Percentiles rank a stretch among this genome's conserved stretches.
Evolutionary conservation across 148 eudicot species (phyloP).

Genomic region (Cornus controversa): DNA sequence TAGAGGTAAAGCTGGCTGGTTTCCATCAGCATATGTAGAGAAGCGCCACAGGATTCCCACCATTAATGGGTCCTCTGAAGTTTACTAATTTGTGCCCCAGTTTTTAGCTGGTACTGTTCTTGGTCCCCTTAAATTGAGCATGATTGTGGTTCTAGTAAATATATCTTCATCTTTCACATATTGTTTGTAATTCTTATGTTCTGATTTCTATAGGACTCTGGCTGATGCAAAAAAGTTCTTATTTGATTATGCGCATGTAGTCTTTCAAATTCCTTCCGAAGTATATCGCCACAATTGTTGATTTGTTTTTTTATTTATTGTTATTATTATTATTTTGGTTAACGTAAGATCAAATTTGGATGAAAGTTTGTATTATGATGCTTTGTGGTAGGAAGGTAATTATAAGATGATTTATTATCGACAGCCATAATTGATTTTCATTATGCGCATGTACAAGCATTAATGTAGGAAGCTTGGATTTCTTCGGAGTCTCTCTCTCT

Average conservation of each 20-base stretch:
- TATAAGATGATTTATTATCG: too few relatives aligned
- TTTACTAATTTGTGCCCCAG: slow-evolving; percentile 31
- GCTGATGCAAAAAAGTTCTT: background rate
- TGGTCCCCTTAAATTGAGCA: background rate
- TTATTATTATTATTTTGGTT: background rate
- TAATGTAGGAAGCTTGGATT: too few relatives aligned
- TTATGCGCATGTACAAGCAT: too few relatives aligned
- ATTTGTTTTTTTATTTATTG: too few relatives aligned
- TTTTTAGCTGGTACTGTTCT: slow-evolving; percentile 8
- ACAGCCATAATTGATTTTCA: too few relatives aligned
- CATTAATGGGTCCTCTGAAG: slow-evolving; percentile 51
- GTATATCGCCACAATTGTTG: background rate
- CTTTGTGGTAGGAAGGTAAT: too few relatives aligned
- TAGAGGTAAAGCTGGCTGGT: slow-evolving; percentile 93
- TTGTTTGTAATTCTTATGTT: background rate
- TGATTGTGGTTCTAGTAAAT: background rate
- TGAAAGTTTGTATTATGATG: too few relatives aligned
- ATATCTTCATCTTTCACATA: background rate
- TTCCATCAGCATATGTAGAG: slow-evolving; percentile 81
- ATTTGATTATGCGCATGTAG: background rate
- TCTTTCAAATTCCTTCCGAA: background rate
- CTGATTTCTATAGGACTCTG: background rate
- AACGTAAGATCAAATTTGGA: background rate
- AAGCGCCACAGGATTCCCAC: slow-evolving; percentile 73
- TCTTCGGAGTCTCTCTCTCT: too few relatives aligned